phyloP scores from a whole-genome alignment of 2,329 filamentous ascomycete species.

The Ceratocystis lukuohia region DNA sequence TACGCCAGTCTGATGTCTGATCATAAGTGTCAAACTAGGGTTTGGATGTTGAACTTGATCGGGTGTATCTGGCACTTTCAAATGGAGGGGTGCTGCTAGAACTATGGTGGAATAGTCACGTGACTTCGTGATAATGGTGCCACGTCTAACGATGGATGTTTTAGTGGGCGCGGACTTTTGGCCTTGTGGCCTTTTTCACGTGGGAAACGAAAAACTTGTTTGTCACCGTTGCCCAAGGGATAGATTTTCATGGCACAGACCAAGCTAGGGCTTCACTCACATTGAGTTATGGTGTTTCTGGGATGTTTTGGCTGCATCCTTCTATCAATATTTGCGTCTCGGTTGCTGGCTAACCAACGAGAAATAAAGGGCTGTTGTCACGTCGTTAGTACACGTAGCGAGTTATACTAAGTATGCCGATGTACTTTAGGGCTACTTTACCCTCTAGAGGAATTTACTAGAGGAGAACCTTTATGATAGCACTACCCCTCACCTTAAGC shows the following conservation, averaged over 20 bases:
- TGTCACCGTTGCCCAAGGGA: not conserved
- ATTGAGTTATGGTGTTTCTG: not conserved
- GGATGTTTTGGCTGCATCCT: not conserved
- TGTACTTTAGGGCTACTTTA: too few species aligned
- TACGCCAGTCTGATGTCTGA: not conserved
- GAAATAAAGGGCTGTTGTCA: not conserved
- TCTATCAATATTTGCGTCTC: not conserved
- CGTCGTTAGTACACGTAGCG: constrained; percentile 1
- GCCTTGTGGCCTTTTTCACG: too few species aligned
- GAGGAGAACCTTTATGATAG: not conserved
- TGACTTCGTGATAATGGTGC: not conserved
- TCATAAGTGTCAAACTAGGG: not conserved
- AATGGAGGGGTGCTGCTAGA: too few species aligned
- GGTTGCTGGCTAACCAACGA: not conserved
- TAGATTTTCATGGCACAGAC: constrained; percentile 1
- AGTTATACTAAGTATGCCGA: not conserved
- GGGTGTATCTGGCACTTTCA: not conserved
- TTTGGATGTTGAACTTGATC: not conserved
- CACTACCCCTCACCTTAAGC: not conserved
- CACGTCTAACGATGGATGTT: not conserved
- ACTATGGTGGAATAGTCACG: not conserved
- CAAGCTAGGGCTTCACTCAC: not conserved
- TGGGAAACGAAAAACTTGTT: not conserved
- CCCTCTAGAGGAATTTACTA: not conserved
- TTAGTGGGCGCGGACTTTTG: not conserved